A percentile compares a stretch with the other conserved stretches of the same genome.
Conservation (phyloP, 2,329 filamentous ascomycete species). For the Fusarium continuum region DNA sequence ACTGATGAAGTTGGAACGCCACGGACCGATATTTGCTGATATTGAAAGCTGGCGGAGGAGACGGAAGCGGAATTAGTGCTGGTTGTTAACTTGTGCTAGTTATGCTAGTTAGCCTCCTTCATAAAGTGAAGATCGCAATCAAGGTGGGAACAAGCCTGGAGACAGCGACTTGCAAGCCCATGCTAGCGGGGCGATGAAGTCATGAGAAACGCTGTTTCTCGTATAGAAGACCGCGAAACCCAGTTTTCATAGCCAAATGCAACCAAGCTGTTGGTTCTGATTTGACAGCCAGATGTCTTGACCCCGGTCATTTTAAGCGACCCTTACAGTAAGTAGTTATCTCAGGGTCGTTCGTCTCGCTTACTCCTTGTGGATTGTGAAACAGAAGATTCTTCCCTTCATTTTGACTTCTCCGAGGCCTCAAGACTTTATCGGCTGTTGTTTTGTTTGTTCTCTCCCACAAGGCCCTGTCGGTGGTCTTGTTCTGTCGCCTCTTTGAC, state of each 20-base stretch:
- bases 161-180: neutral
- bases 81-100: too few relatives aligned
- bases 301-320: conserved; percentile 4
- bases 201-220: conserved; percentile 8
- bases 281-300: neutral
- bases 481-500: neutral
- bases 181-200: conserved; percentile 10
- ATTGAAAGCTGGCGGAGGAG: neutral
- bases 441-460: neutral
- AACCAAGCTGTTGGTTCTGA: neutral
- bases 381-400: conserved; percentile 2
- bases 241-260: neutral
- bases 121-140: conserved; percentile 5
- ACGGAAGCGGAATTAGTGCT: neutral
- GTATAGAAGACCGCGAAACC: conserved; percentile 11
- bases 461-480: neutral
- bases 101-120: neutral
- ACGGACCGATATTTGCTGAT: too few relatives aligned
- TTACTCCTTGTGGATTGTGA: conserved; percentile 2
- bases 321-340: too few relatives aligned
- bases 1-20: too few relatives aligned
- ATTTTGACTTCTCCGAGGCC: neutral
- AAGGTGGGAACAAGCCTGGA: neutral
- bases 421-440: neutral
- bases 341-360: neutral